phyloP scores from a whole-genome alignment of 306 rosid genomes.

The Quercus agrifolia region DNA sequence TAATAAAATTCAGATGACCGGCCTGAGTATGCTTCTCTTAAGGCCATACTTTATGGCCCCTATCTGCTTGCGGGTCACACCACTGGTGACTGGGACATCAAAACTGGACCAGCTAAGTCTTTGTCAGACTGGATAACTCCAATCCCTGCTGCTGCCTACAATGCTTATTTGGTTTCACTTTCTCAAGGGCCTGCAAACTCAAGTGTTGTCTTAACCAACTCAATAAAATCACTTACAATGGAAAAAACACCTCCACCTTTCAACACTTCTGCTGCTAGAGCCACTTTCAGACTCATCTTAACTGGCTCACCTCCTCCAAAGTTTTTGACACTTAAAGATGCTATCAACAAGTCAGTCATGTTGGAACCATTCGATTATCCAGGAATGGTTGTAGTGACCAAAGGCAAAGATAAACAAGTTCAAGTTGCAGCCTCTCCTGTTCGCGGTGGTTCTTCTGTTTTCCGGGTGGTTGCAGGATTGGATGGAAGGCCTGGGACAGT shows the following conservation, averaged over 20 bases:
- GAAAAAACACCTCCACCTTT: conserved; percentile 44
- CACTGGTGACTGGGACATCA: conserved; percentile 45
- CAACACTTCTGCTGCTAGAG: conserved; percentile 36
- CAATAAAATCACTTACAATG: conserved; percentile 50
- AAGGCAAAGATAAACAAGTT: conserved; percentile 46
- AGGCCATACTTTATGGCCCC: conserved; percentile 78
- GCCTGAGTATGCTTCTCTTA: conserved; percentile 50
- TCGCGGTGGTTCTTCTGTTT: conserved; percentile 31
- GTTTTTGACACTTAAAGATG: conserved; percentile 14
- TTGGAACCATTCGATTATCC: conserved; percentile 75
- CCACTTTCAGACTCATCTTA: conserved; percentile 69
- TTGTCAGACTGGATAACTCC: conserved; percentile 62
- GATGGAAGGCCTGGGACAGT: conserved; percentile 48
- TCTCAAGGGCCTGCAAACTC: conserved; percentile 37
- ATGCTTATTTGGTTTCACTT: conserved; percentile 45
- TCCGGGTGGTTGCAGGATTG: conserved; percentile 58
- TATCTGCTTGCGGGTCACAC: conserved; percentile 73
- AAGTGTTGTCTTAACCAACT: conserved; percentile 42
- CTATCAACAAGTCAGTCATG: conserved; percentile 34
- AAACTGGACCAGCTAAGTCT: conserved; percentile 23
- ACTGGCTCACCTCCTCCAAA: conserved; percentile 24
- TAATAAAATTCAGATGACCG: conserved; percentile 69
- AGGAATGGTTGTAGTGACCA: conserved; percentile 41
- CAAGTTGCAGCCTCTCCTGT: conserved; percentile 24
- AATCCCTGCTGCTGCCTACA: conserved; percentile 51